A percentile compares a stretch with the other conserved stretches of the same genome.
Conservation (phyloP, 2,329 filamentous ascomycete species). For the Alternaria postmessia region DNA sequence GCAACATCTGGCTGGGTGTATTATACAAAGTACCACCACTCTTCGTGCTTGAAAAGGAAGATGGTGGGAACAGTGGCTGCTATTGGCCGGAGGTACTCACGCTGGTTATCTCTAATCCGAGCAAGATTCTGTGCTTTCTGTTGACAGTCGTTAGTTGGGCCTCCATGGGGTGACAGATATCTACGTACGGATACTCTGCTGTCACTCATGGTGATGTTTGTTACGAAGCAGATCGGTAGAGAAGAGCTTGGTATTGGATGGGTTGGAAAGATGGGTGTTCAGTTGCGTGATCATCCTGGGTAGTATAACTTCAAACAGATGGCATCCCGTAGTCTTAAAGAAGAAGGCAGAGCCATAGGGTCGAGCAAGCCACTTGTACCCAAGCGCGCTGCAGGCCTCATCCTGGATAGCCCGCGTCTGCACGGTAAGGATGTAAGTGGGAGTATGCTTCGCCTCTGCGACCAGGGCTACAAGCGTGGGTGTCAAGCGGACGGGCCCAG, state of each 20-base stretch:
- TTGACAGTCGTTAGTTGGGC: constrained; percentile 17
- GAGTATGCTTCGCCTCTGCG: constrained; percentile 21
- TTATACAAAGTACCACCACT: neutral
- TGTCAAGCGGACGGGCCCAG: constrained; percentile 30
- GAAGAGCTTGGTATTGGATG: constrained; percentile 13
- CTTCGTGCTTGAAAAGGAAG: neutral
- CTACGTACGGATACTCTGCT: constrained; percentile 30
- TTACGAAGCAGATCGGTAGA: constrained; percentile 14
- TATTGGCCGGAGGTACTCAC: constrained; percentile 30
- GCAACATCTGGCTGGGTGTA: neutral
- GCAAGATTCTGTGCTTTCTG: constrained; percentile 56
- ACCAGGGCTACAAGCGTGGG: constrained; percentile 26
- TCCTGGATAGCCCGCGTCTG: constrained; percentile 30
- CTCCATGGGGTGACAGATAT: neutral
- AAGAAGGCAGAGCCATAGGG: constrained; percentile 20
- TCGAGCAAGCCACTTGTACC: constrained; percentile 35
- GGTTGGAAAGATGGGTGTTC: constrained; percentile 24
- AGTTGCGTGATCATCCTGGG: constrained; percentile 29
- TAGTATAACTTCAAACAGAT: constrained; percentile 28
- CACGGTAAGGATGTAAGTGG: constrained; percentile 25
- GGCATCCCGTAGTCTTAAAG: constrained; percentile 39
- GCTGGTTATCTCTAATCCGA: constrained; percentile 78
- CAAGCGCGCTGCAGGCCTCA: constrained; percentile 18
- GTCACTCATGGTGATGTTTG: constrained; percentile 40
- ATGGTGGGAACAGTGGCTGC: neutral